A percentile compares a stretch with the other conserved stretches of the same genome.
Evolutionary conservation across 2,329 filamentous ascomycete species (phyloP).

Genomic region (Diaporthe amygdali): DNA sequence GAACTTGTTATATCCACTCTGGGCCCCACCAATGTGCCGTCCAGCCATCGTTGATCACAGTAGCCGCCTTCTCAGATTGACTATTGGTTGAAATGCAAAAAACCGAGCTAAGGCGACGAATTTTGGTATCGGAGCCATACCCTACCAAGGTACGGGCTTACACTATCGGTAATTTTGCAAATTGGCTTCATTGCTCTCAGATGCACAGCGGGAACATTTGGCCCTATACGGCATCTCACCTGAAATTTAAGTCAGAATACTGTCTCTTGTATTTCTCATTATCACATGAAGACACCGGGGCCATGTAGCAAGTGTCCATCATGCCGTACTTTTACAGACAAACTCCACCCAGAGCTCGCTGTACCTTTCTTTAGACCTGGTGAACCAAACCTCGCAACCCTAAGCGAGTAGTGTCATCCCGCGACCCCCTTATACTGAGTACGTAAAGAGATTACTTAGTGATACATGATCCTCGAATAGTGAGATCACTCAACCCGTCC

Average conservation of each 20-base stretch:
- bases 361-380: not conserved
- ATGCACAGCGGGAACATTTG: no score
- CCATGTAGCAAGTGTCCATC: not conserved
- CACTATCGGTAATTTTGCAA: no score
- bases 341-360: not conserved
- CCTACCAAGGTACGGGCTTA: not conserved
- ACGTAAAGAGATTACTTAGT: not conserved
- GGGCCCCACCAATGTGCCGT: not conserved
- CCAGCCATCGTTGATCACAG: not conserved
- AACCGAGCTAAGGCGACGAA: not conserved
- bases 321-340: not conserved
- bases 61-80: not conserved
- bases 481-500: not conserved
- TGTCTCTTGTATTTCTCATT: no score
- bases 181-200: no score
- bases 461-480: constrained; percentile 7
- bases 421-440: not conserved
- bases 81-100: not conserved
- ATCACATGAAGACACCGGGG: not conserved
- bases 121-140: not conserved
- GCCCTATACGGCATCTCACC: no score
- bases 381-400: not conserved
- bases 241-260: no score
- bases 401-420: not conserved
- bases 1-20: constrained; percentile 1